Base-by-base conservation (phyloP, 495 filamentous ascomycete genomes). In the Pseudomonodictys pantanalensis region DNA sequence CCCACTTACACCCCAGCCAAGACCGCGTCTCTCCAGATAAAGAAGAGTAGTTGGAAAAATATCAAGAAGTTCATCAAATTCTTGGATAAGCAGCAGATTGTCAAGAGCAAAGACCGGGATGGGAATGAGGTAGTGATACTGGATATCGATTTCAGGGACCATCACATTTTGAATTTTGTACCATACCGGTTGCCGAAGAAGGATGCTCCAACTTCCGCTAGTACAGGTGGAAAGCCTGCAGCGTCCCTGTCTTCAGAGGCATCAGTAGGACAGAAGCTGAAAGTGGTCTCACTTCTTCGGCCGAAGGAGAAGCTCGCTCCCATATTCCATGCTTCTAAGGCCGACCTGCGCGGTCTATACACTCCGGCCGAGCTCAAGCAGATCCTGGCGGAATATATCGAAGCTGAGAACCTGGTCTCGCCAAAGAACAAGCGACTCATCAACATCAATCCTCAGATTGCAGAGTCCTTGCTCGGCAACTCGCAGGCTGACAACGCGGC, bases 31-130 rank as follows among this genome's bases (percentile, higher is more conserved):
- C 78, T 88, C 29, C 80, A 83, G 62, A 85, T 90, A 68, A 90
- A 89, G 73, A 89, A 86, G 71, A 86, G 86, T 5, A 86, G 80
- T 69, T 87, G 85, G 80, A 90, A 89, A 71, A 89, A 83, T 52
- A 78, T 84, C 39, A 85, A 83, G 57, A 89, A 88, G 58, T 89
- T 89, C 69, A 83, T 89, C 70, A 89, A 89, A 68, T 70, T 79
- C 29, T 70, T 90, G 8, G 86, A 88, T 67, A 89, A 88, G 66
- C 72, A 82, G 49, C 67, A 76, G 5, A 68, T 88, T 11, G 69
- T 89, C 39, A 86, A 83, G 61, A 79, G 77, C 29, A 89, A 89
- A 67, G 85, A 88, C 28, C 80, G 83, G 33, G 82, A 77, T 54
- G 84, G 86, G 5, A 77, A 82, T 43, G 87, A 90, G 67, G 82